Conservation (phyloP, 129 eudicot species). For the Mikania micrantha region DNA sequence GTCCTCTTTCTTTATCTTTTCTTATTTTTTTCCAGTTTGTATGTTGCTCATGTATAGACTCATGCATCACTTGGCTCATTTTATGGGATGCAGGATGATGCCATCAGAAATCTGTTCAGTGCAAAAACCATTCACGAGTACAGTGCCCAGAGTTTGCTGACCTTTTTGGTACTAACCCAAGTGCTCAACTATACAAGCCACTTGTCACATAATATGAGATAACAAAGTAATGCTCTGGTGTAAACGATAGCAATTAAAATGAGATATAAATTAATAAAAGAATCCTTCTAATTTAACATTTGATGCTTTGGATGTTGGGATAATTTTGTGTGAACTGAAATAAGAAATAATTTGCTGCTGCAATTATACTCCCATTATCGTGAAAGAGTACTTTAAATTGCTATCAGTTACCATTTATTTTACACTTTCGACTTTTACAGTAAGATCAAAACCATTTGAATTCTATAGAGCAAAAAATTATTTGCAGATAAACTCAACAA, state of each 20-base stretch:
- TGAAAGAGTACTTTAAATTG: background rate
- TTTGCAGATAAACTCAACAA: background rate
- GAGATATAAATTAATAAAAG: background rate
- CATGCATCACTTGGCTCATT: background rate
- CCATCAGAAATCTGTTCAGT: constrained; percentile 92
- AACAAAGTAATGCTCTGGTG: constrained; percentile 1
- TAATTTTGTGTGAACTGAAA: constrained; percentile 6
- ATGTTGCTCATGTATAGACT: background rate
- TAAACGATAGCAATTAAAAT: background rate
- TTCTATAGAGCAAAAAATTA: background rate
- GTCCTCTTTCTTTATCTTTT: background rate
- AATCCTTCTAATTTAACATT: background rate
- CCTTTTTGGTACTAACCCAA: constrained; percentile 65
- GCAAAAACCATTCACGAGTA: constrained; percentile 93
- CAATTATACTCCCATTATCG: background rate
- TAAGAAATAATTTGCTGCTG: background rate
- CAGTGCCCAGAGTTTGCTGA: constrained; percentile 88
- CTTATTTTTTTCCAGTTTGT: background rate
- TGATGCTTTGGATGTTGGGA: background rate
- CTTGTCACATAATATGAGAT: background rate
- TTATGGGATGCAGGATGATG: constrained; percentile 76
- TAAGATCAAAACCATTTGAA: background rate
- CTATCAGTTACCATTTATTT: constrained; percentile 4
- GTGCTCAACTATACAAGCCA: constrained; percentile 7
- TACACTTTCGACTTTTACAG: background rate